Evolutionary conservation across 2,329 filamentous ascomycete species (phyloP).

Genomic region (Penicillium sp.): DNA sequence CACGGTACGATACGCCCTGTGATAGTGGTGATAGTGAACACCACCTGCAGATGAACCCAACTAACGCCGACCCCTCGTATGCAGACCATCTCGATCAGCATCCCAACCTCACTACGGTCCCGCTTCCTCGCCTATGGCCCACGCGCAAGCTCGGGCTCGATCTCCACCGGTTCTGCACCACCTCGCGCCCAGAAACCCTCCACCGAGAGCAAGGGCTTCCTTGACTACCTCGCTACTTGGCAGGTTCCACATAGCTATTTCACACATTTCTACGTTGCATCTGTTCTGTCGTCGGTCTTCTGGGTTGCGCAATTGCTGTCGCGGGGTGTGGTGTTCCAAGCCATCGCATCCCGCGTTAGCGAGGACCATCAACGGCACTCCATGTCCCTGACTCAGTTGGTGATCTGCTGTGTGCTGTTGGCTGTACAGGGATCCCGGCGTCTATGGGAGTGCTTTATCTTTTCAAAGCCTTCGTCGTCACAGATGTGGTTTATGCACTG

Average conservation of each 20-base stretch:
- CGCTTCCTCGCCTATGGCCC: slow-evolving; percentile 63
- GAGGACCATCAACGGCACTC: slow-evolving; percentile 36
- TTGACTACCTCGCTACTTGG: slow-evolving; percentile 53
- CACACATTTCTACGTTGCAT: slow-evolving; percentile 77
- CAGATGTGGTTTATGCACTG: slow-evolving; percentile 86
- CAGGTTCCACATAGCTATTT: slow-evolving; percentile 88
- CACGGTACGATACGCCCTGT: slow-evolving; percentile 32
- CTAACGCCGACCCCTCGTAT: slow-evolving; percentile 4
- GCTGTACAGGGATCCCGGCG: slow-evolving; percentile 70
- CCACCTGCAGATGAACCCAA: slow-evolving; percentile 28
- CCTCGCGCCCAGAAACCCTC: slow-evolving; percentile 4
- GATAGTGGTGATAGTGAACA: slow-evolving; percentile 28
- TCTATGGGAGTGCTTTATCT: slow-evolving; percentile 68
- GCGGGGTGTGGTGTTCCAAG: slow-evolving; percentile 54
- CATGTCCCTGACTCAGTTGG: slow-evolving; percentile 62
- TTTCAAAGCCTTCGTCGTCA: slow-evolving; percentile 66
- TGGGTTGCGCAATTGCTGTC: slow-evolving; percentile 66
- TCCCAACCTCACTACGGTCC: slow-evolving; percentile 49
- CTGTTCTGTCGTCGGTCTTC: slow-evolving; percentile 66
- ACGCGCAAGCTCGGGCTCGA: slow-evolving; percentile 40
- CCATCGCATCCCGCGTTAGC: slow-evolving; percentile 45
- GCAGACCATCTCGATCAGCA: slow-evolving; percentile 51
- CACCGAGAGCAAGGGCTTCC: slow-evolving; percentile 21
- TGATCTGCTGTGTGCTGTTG: slow-evolving; percentile 70
- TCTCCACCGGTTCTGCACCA: slow-evolving; percentile 12